These are phyloP conservation scores for Thraustochytrium striatum DNA, from an alignment of 352 stramenopile species.

Conservation along the genomic window DNA sequence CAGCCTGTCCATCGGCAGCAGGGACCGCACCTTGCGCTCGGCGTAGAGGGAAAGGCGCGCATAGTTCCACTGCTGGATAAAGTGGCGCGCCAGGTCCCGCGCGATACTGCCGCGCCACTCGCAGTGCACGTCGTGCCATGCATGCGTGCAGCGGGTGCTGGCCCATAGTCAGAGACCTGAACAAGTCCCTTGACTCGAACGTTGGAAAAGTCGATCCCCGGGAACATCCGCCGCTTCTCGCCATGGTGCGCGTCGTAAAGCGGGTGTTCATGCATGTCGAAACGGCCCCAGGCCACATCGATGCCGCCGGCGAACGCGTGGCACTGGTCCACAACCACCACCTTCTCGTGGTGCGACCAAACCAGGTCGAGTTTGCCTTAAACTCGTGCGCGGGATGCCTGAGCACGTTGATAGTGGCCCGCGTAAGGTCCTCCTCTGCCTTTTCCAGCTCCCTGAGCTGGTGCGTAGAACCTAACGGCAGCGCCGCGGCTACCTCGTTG, in stretches of 20 bases:
- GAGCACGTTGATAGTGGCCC: slow-evolving; percentile 75
- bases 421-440: background rate
- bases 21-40: background rate
- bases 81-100: slow-evolving; percentile 77
- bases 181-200: slow-evolving; percentile 14
- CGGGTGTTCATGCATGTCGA: slow-evolving; percentile 60
- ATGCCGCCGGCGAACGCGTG: slow-evolving; percentile 78
- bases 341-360: slow-evolving; percentile 90
- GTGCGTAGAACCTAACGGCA: slow-evolving; percentile 6
- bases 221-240: background rate
- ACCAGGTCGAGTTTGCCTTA: slow-evolving; percentile 53
- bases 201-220: slow-evolving; percentile 44
- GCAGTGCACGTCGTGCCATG: slow-evolving; percentile 52
- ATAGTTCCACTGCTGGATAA: slow-evolving; percentile 82
- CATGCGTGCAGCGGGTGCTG: slow-evolving; percentile 43
- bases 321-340: slow-evolving; percentile 79
- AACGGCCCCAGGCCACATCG: slow-evolving; percentile 79
- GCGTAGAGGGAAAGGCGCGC: slow-evolving; percentile 5
- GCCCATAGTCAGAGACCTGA: slow-evolving; percentile 4
- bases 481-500: slow-evolving; percentile 4
- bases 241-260: background rate
- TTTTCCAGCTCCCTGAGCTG: slow-evolving; percentile 3
- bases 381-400: slow-evolving; percentile 73
- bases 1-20: slow-evolving; percentile 40
- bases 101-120: slow-evolving; percentile 53